Base-by-base conservation (phyloP, 257 asterid genomes). In the Nicotiana sylvestris region DNA sequence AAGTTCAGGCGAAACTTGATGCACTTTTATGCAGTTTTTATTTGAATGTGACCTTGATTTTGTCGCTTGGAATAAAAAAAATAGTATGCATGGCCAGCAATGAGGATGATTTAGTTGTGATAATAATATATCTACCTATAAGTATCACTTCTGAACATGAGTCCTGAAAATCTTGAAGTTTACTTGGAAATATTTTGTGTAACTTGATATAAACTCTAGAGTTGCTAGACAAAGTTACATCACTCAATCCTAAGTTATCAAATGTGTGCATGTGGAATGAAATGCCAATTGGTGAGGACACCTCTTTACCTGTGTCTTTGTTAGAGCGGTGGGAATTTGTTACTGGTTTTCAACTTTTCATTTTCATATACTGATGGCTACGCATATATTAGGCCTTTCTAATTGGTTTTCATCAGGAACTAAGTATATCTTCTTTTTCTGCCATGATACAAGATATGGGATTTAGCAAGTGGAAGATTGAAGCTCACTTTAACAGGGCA, bases 401-500 rank as follows among this genome's bases (percentile, higher is more conserved):
- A 29, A 13, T 76, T 7, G 64, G 27, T 76, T 51, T 51, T 29
- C 27, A 51, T 76, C 64, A 76, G 17, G 46, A 39, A 51, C 64
- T 76, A 51, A 76, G 64, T 51, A 49, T 76, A 15, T 51, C 46
- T 25, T 76, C 35, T 27, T 76, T 76, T 51, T 51, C 64, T 25
- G 27, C 5, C 2, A 16, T 51, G 80, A 61, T 25, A 51, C 80
- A 27, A 76, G 80, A 91, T 92, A 88, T 91, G 95, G 95, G 97
- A 92, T 88, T 85, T 92, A 82, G 97, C 94, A 67, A 89, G 87
- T 85, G 95, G 97, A 68, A 82, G 87, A 64, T 83, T 92, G 86
- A 92, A 87, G 84, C 95, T 92, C 83, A 92, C 97, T 29, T 91
- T 92, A 66, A 92, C 94, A 82, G 95, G 95, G 81, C 97, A 92